Evolutionary conservation across 148 eudicot species (phyloP), one percentile per base, ranked within the genome.

Genomic region (Chenopodium suecicum): DNA sequence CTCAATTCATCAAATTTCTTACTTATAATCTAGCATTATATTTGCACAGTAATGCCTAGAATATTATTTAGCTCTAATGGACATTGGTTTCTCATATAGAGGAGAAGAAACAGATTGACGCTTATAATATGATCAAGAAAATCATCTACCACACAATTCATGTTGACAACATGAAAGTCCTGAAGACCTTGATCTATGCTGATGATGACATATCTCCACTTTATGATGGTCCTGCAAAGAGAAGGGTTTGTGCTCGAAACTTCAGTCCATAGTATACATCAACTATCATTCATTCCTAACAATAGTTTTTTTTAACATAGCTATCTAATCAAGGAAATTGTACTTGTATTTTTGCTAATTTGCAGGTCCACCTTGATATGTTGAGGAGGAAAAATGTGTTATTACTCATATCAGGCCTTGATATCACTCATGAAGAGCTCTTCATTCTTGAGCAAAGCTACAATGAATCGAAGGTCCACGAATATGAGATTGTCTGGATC

Each of bases 401-500:
- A 37, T 32, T 92, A 14, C 90, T 92, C 13, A 90, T 92, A 87
- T 88, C 96, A 62, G 89, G 86, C 86, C 83, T 90, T 19, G 88
- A 88, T 78, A 87, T 92, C 70, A 86, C 88, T 67, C 89, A 73
- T 20, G 93, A 90, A 50, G 93, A 92, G 88, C 87, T 92, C 2
- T 86, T 85, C 20, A 88, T 89, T 58, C 92, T 92, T 0, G 93
- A 90, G 64, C 92, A 92, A 60, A 89, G 88, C 29, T 90, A 92
- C 84, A 89, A 75, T 3, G 91, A 87, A 41, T 87, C 94, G 1
- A 80, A 83, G 74, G 48, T 50, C 3, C 86, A 88, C 50, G 80
- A 86, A 16, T 92, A 85, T 44, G 95, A 92, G 87, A 80, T 92
- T 23, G 86, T 92, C n/a, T 92, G 95, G 95, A 41, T 90, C 11